These are phyloP conservation scores for Pythium sukuiense DNA, from an alignment of 352 stramenopile genomes.

Conservation along the genomic window DNA sequence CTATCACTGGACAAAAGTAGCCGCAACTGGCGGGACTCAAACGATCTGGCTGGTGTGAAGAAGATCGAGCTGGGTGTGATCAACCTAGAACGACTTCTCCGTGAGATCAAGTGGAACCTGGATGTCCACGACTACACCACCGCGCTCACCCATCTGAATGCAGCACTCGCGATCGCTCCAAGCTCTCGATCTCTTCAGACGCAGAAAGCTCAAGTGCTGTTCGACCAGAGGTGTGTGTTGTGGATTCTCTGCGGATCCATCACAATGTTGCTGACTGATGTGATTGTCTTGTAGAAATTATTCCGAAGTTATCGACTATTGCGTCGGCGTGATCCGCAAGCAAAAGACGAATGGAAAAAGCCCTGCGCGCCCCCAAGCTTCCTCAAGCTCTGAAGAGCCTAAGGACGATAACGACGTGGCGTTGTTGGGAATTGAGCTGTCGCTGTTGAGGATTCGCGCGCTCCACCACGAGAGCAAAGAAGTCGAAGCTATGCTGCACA, in stretches of 20 bases:
- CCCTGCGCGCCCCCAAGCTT: not conserved
- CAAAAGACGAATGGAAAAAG: conserved; percentile 32
- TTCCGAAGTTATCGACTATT: conserved; percentile 49
- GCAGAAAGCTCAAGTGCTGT: conserved; percentile 60
- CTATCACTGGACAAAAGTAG: conserved; percentile 30
- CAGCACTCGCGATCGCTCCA: conserved; percentile 51
- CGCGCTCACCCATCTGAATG: conserved; percentile 49
- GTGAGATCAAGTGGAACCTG: conserved; percentile 61
- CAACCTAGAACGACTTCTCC: conserved; percentile 43
- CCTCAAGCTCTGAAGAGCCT: not conserved
- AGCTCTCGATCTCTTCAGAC: conserved; percentile 55
- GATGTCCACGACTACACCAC: conserved; percentile 47
- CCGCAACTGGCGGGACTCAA: conserved; percentile 28
- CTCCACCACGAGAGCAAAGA: conserved; percentile 77
- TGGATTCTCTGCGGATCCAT: not conserved
- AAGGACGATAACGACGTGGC: conserved; percentile 41
- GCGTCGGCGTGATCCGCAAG: conserved; percentile 49
- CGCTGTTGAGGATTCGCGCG: conserved; percentile 32
- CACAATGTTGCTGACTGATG: not conserved
- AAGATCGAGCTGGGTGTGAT: conserved; percentile 61
- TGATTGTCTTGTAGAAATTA: conserved; percentile 44
- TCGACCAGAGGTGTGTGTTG: conserved; percentile 61
- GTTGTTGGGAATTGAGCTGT: conserved; percentile 65
- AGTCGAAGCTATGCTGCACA: conserved; percentile 52
- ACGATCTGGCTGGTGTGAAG: conserved; percentile 41